Percentiles rank a stretch among this genome's conserved stretches.
phyloP scores from a whole-genome alignment of 176 grass and related monocot species.

The Aegilops longissima region DNA sequence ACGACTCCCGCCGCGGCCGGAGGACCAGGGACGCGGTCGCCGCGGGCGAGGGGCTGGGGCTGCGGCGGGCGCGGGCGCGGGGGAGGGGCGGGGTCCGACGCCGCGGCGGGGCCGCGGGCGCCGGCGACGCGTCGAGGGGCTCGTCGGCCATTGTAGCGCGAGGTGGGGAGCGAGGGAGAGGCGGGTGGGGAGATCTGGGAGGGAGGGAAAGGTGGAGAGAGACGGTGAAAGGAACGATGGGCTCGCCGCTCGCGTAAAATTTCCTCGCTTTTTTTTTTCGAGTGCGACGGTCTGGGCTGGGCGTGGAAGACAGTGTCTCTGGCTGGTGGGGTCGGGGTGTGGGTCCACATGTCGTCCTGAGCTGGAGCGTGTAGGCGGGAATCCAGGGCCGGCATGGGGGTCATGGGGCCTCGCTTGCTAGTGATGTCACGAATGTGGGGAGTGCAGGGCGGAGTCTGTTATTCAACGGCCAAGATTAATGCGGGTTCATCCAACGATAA shows the following conservation, averaged over 20 bases:
- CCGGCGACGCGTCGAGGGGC: background rate
- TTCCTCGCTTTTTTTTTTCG: background rate
- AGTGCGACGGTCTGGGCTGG: background rate
- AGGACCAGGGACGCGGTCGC: slow-evolving; percentile 25
- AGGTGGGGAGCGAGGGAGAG: background rate
- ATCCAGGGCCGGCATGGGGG: background rate
- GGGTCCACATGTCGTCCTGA: background rate
- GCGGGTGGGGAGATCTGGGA: slow-evolving; percentile 30
- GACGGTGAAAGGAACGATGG: slow-evolving; percentile 5
- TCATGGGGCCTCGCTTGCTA: background rate
- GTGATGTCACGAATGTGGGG: no score
- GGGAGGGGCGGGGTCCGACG: background rate
- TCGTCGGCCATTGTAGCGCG: slow-evolving; percentile 42
- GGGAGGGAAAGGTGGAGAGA: slow-evolving; percentile 24
- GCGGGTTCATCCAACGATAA: no score
- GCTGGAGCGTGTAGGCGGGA: background rate
- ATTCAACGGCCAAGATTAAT: background rate
- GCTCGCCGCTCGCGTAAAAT: background rate
- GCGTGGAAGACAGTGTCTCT: background rate
- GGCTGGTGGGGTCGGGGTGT: background rate
- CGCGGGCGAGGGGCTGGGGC: background rate
- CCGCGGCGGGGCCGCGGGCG: slow-evolving; percentile 11
- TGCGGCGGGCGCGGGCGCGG: background rate
- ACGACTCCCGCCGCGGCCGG: slow-evolving; percentile 81
- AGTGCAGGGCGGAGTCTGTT: background rate